phyloP scores from a whole-genome alignment of 345 rosid species.

The Moricandia arvensis region DNA sequence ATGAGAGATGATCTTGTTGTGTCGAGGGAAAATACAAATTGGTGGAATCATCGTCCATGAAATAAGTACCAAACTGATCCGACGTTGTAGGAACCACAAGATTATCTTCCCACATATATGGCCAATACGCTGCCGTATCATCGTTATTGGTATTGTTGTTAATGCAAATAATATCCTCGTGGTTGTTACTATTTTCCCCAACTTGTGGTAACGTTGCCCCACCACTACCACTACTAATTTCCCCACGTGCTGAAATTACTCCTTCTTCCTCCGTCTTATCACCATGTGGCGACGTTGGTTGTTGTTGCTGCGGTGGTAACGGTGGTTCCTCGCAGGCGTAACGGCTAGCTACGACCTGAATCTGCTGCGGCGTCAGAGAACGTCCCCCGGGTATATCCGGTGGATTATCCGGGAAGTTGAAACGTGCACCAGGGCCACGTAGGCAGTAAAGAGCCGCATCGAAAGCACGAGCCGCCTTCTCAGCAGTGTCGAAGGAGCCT shows the following conservation, averaged over 20 bases:
- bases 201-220: conserved; percentile 35
- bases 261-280: conserved; percentile 12
- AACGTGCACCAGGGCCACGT: conserved; percentile 59
- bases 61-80: conserved; percentile 23
- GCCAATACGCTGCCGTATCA: conserved; percentile 27
- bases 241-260: conserved; percentile 28
- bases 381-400: conserved; percentile 51
- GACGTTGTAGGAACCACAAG: conserved; percentile 3
- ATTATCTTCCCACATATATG: conserved; percentile 31
- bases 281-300: conserved; percentile 10
- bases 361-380: conserved; percentile 49
- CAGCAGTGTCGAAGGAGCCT: conserved; percentile 70
- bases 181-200: not conserved
- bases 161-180: not conserved
- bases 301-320: not conserved
- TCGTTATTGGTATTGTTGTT: not conserved
- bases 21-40: conserved; percentile 25
- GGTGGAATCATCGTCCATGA: conserved; percentile 5
- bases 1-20: conserved; percentile 25
- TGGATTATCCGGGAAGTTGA: conserved; percentile 66
- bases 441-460: conserved; percentile 78
- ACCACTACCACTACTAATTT: conserved; percentile 25
- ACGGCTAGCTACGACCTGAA: conserved; percentile 56
- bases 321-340: conserved; percentile 43
- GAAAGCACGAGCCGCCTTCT: conserved; percentile 92